A percentile compares a stretch with the other conserved stretches of the same genome.
These are phyloP conservation scores for Parietaria judaica DNA, from an alignment of 306 rosid genomes.

Conservation along the genomic window DNA sequence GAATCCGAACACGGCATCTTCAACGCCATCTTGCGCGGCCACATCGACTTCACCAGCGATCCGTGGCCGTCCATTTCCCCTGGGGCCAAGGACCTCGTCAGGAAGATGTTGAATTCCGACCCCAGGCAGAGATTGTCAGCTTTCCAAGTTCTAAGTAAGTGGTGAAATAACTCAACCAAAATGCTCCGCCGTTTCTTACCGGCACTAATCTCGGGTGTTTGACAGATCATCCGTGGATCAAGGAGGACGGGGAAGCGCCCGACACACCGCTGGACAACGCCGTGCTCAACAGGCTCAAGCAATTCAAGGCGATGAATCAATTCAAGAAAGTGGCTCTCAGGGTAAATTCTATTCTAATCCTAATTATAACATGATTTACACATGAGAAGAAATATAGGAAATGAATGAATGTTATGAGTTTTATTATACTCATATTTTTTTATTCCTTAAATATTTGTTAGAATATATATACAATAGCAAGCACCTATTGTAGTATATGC, in stretches of 20 bases:
- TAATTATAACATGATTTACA: background rate
- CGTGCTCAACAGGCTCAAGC: slow-evolving; percentile 86
- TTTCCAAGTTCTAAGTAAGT: slow-evolving; percentile 77
- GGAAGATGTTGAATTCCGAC: slow-evolving; percentile 82
- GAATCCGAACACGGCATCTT: slow-evolving; percentile 96
- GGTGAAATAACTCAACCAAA: background rate
- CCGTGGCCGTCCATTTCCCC: slow-evolving; percentile 92
- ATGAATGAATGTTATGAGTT: too few relatives aligned
- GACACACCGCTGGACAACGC: slow-evolving; percentile 94
- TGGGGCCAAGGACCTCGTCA: slow-evolving; percentile 86
- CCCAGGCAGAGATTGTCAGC: slow-evolving; percentile 83
- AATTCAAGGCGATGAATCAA: slow-evolving; percentile 92
- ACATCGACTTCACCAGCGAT: slow-evolving; percentile 71
- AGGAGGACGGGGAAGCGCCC: slow-evolving; percentile 98
- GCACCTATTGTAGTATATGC: too few relatives aligned
- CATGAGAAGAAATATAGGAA: background rate
- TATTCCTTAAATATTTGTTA: background rate
- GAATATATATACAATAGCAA: too few relatives aligned
- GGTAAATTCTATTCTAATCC: slow-evolving; percentile 27
- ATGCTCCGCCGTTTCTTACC: background rate
- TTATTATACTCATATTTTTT: background rate
- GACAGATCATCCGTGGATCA: slow-evolving; percentile 89
- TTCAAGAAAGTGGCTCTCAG: slow-evolving; percentile 93
- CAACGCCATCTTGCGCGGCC: slow-evolving; percentile 73
- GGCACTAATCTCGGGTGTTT: background rate